Percentiles rank a stretch among this genome's conserved stretches.
Conservation (phyloP, 2,329 filamentous ascomycete genomes). For the Colletotrichum sp. region DNA sequence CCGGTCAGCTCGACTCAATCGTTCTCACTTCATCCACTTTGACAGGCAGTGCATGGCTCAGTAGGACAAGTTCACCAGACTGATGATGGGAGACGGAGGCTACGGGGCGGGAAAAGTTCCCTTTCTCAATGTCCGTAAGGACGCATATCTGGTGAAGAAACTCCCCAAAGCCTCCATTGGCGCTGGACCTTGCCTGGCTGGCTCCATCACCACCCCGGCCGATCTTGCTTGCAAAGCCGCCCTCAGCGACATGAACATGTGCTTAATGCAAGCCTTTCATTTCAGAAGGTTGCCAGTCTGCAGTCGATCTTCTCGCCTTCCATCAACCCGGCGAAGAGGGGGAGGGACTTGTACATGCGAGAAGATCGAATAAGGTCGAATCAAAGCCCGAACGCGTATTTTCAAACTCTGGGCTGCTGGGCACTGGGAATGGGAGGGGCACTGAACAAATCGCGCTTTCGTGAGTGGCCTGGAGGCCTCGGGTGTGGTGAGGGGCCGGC, state of each 20-base stretch:
- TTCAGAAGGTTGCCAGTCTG: background rate
- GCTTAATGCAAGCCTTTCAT: constrained; percentile 3
- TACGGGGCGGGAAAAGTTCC: background rate
- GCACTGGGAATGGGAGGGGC: background rate
- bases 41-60: background rate
- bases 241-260: background rate
- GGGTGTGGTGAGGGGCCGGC: background rate
- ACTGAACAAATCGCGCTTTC: background rate
- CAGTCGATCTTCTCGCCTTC: background rate
- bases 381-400: background rate
- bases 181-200: background rate
- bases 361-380: background rate
- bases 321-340: background rate
- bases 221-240: background rate
- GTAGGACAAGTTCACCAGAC: background rate
- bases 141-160: background rate
- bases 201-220: background rate
- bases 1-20: constrained; percentile 8
- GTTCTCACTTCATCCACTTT: background rate
- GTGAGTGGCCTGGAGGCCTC: background rate
- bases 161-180: background rate
- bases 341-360: background rate
- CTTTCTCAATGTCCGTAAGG: background rate
- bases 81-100: background rate
- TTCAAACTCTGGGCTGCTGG: background rate